Conservation (phyloP, 2,329 filamentous ascomycete species). For the Colletotrichum zoysiae region DNA sequence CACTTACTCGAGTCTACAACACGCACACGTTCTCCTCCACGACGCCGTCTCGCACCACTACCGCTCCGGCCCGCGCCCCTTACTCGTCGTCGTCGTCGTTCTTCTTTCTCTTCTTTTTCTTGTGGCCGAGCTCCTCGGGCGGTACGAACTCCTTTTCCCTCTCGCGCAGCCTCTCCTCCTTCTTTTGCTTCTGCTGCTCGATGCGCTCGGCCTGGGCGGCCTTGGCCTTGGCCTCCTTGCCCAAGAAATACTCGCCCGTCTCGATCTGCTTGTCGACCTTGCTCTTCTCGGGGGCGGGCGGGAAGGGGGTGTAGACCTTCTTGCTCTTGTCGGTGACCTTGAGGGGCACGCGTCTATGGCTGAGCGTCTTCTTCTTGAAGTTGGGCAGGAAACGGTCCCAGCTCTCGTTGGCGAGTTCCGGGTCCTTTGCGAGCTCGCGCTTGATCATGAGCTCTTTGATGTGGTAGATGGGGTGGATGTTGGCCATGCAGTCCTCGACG, state of each 20-base stretch:
- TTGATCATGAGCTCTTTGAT: constrained; percentile 87
- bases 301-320: constrained; percentile 97
- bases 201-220: constrained; percentile 82
- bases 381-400: constrained; percentile 98
- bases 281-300: constrained; percentile 96
- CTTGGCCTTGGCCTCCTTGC: constrained; percentile 91
- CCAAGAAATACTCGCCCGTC: constrained; percentile 95
- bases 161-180: constrained; percentile 88
- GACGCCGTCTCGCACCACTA: background rate
- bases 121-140: constrained; percentile 79
- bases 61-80: constrained; percentile 5
- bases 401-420: constrained; percentile 85
- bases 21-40: constrained; percentile 7
- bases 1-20: constrained; percentile 13
- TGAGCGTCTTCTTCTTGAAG: constrained; percentile 94
- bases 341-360: constrained; percentile 83
- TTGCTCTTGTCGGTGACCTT: constrained; percentile 93
- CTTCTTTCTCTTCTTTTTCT: constrained; percentile 76
- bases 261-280: constrained; percentile 99
- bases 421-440: constrained; percentile 90
- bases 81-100: constrained; percentile 47
- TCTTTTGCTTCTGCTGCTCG: constrained; percentile 88
- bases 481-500: constrained; percentile 96
- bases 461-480: constrained; percentile 94
- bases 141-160: constrained; percentile 88